Evolutionary conservation across 2,329 filamentous ascomycete species (phyloP), one percentile per base, ranked within the genome.

Genomic region (Alternaria arbusti): DNA sequence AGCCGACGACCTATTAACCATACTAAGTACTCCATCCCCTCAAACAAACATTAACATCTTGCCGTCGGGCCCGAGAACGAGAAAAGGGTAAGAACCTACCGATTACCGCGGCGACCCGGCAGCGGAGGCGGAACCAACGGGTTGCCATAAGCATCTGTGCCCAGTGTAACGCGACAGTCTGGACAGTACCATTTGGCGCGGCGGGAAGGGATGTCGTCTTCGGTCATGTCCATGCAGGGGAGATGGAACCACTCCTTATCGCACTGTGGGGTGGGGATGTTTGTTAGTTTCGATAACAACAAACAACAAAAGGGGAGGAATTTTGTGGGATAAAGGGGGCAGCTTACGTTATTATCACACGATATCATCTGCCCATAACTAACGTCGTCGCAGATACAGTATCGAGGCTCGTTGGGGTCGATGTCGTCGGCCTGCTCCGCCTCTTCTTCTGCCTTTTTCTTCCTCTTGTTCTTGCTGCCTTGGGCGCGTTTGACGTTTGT

Each of bases 111-210:
- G 20, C 75, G 66, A 22, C 76, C 76, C 26, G 77, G 76, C 13
- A 79, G 65, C 43, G 76, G 62, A 20, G 75, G 75, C n/a, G 75
- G 74, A 11, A 76, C 68, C 13, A 69, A 57, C 1, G 73, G 71
- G n/a, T 79, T 79, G 43, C 78, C 78, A 61, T 74, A 77, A 2
- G 74, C 72, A 51, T 80, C 78, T 4, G 71, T 70, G 25, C 69
- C 61, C 13, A 79, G 66, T 13, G 66, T 46, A 9, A 57, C 56
- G 32, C 78, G 77, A 74, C 92, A 96, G 54, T 93, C 89, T 1
- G 91, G 91, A 78, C 92, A 96, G 73, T 93, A 96, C 92, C 92
- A 96, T 79, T 93, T 94, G 3, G 90, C 90, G 30, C 90, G 91
- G 17, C 91, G 85, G 3, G 89, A 86, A 11, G 92, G 91, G 63